Conservation (phyloP, 495 filamentous ascomycete genomes). For the Trichocladium uniseriatum region DNA sequence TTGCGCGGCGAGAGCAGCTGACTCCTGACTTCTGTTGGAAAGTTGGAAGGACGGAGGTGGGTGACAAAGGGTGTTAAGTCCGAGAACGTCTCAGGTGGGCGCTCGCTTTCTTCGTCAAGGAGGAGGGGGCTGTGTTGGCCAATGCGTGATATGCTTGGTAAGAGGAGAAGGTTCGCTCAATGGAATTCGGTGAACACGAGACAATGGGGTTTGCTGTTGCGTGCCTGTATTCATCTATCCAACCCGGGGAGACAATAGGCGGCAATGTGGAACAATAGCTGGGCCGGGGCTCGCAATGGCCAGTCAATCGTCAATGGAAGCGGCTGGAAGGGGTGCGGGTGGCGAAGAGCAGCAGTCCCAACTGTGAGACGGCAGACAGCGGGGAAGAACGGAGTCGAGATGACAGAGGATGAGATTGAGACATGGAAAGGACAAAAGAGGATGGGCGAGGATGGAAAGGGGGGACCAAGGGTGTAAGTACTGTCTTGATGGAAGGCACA, state of each 20-base stretch:
- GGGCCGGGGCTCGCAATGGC: background rate
- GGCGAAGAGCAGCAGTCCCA: slow-evolving; percentile 2
- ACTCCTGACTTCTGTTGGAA: background rate
- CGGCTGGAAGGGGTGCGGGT: slow-evolving; percentile 17
- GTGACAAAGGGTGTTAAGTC: background rate
- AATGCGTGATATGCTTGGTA: background rate
- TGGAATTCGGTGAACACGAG: slow-evolving; percentile 13
- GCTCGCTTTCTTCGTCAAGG: background rate
- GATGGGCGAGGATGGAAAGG: slow-evolving; percentile 1
- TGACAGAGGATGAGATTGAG: background rate
- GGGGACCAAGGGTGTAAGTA: slow-evolving; percentile 4
- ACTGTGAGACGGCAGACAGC: background rate
- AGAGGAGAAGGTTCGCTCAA: background rate
- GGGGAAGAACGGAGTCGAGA: background rate
- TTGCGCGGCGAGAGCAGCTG: slow-evolving; percentile 1
- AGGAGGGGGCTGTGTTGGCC: background rate
- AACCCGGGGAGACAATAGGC: background rate
- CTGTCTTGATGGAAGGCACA: background rate
- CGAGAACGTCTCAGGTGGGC: background rate
- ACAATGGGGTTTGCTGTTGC: slow-evolving; percentile 2
- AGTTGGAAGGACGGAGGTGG: background rate
- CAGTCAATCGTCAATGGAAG: slow-evolving; percentile 18
- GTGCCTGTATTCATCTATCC: slow-evolving; percentile 11
- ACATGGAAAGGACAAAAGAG: background rate
- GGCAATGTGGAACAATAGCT: slow-evolving; percentile 1